Conservation (phyloP, 495 filamentous ascomycete genomes). For the Xylaria palmicola region DNA sequence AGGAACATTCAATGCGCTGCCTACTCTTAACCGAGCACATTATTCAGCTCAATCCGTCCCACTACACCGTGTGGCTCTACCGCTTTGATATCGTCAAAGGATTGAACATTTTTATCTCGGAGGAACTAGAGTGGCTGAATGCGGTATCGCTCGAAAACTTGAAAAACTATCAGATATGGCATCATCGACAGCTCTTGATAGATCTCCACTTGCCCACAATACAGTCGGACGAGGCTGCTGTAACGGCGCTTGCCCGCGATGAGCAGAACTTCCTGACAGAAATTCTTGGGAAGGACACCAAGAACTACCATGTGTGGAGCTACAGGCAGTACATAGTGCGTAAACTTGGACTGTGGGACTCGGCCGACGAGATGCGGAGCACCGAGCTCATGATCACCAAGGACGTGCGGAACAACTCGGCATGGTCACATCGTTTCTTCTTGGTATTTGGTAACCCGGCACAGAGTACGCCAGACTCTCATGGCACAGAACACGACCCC, state of each 20-base stretch:
- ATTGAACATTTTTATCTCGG: constrained; percentile 60
- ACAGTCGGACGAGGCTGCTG: constrained; percentile 29
- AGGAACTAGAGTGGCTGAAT: constrained; percentile 86
- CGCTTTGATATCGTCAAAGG: constrained; percentile 72
- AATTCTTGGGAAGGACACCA: constrained; percentile 84
- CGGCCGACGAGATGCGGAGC: constrained; percentile 60
- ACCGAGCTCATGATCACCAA: constrained; percentile 65
- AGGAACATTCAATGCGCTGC: constrained; percentile 78
- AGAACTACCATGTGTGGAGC: constrained; percentile 99
- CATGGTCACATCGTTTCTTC: constrained; percentile 96
- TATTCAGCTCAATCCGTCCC: constrained; percentile 88
- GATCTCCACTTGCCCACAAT: constrained; percentile 60
- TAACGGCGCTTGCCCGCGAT: constrained; percentile 39
- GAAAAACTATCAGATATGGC: constrained; percentile 99
- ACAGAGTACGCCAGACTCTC: constrained; percentile 46
- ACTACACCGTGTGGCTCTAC: constrained; percentile 99
- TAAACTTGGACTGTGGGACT: constrained; percentile 66
- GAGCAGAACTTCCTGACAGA: constrained; percentile 73
- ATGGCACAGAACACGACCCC: constrained; percentile 44
- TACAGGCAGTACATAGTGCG: constrained; percentile 91
- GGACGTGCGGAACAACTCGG: constrained; percentile 92
- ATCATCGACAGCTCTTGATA: constrained; percentile 86
- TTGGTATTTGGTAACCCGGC: constrained; percentile 71
- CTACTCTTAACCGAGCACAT: constrained; percentile 83
- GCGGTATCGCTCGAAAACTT: constrained; percentile 73